These are phyloP conservation scores for Yarrowia alimentaria DNA, from an alignment of 805 yeast genomes.

Conservation along the genomic window DNA sequence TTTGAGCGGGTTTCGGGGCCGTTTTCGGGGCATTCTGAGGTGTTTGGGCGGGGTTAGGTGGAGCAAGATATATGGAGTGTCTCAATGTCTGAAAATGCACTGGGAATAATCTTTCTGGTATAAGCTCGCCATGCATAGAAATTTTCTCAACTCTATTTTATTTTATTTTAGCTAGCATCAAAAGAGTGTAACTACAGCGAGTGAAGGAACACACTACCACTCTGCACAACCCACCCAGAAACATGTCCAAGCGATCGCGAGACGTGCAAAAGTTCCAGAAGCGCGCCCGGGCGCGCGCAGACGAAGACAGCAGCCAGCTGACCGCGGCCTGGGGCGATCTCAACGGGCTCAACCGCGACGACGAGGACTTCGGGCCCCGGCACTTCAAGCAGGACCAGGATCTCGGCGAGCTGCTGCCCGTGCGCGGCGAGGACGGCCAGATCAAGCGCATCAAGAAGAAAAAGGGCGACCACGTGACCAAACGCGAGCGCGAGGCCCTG, in stretches of 20 bases:
- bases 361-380: slow-evolving; percentile 85
- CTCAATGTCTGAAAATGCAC: no score
- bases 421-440: slow-evolving; percentile 67
- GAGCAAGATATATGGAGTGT: no score
- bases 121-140: no score
- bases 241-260: slow-evolving; percentile 35
- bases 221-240: no score
- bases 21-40: slow-evolving; percentile 33
- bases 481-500: slow-evolving; percentile 34
- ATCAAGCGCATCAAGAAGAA: slow-evolving; percentile 60
- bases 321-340: slow-evolving; percentile 30
- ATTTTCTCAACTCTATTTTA: neutral
- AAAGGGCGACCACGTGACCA: slow-evolving; percentile 36
- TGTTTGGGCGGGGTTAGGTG: neutral
- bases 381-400: slow-evolving; percentile 44
- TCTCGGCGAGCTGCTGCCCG: slow-evolving; percentile 72
- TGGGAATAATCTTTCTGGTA: slow-evolving; percentile 8
- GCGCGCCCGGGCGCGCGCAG: slow-evolving; percentile 31
- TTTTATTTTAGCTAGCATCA: no score
- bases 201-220: no score
- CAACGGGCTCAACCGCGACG: slow-evolving; percentile 43
- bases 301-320: slow-evolving; percentile 31
- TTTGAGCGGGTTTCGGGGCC: slow-evolving; percentile 33
- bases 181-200: no score
- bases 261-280: slow-evolving; percentile 33